Evolutionary conservation across 2,329 filamentous ascomycete species (phyloP), one percentile per base, ranked within the genome.

Genomic region (Simplicillium aogashimaense): DNA sequence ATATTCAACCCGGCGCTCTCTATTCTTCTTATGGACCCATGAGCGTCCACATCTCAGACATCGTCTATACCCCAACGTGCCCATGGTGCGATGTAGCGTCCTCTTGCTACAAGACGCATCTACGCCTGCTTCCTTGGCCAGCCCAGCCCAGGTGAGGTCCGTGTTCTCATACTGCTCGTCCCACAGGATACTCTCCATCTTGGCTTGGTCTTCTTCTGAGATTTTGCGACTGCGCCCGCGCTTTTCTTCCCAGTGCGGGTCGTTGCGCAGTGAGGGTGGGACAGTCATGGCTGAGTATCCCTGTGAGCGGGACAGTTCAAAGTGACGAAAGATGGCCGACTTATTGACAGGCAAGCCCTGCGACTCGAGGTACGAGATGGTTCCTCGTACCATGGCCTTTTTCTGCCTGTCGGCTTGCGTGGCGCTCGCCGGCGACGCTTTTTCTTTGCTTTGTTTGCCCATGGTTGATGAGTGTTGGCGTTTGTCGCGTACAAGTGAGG

Each of bases 191-290:
- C 33, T 38, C 50, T 63, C 60, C 59, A 63, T 61, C 50, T 55
- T 59, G 31, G 45, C 48, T 48, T 59, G 55, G 38, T 61, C 59
- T 4, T 51, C 53, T 8, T 59, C 56, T 1, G 52, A 52, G 35
- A 63, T 51, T 41, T 62, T 62, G 38, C 45, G 49, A 3, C 59
- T 59, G 31, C 60, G 51, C 4, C 60, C 59, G 11, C 59, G 55
- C 38, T 58, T 60, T 45, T 63, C 60, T 39, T 60, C 58, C 58
- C 60, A 62, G 44, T 58, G 59, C 3, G 59, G 60, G 38, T 63
- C 58, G 37, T 59, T 56, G 29, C 58, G 52, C 47, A 55, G 54
- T 29, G 56, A 54, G 7, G 56, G 49, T 9, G 56, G 52, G 15
- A 53, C 46, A 44, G 46, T 60, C n/a, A 63, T 46, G 2, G 60